Conservation (phyloP, 1,284 basidiomycete genomes). For the Ganoderma sp. region DNA sequence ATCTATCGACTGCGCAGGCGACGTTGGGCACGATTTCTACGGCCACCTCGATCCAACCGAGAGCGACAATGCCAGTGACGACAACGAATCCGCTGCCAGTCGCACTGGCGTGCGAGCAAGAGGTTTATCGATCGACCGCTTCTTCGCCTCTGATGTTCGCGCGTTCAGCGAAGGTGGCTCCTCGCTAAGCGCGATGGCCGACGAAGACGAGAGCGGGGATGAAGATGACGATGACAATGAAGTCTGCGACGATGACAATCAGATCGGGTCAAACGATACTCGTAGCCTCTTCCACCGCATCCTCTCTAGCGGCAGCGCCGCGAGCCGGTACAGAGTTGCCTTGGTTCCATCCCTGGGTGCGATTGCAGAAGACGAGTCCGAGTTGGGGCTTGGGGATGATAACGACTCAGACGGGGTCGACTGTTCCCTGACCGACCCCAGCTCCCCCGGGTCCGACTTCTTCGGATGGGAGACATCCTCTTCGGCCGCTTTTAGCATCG, state of each 20-base stretch:
- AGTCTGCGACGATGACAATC: not conserved
- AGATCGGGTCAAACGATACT: not conserved
- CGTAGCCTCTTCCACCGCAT: constrained; percentile 2
- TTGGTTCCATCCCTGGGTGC: not conserved
- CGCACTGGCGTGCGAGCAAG: not conserved
- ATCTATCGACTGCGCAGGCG: not conserved
- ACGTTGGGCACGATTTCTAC: not conserved
- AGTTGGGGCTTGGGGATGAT: not conserved
- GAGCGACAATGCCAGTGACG: not conserved
- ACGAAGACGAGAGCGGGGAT: not conserved
- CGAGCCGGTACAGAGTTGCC: not conserved
- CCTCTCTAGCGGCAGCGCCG: not conserved
- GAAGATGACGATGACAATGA: not conserved
- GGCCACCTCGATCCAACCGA: not conserved
- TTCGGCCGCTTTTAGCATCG: not conserved
- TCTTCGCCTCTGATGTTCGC: not conserved
- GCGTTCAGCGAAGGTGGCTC: not conserved
- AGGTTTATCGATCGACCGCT: not conserved
- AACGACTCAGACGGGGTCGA: not conserved
- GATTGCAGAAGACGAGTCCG: not conserved
- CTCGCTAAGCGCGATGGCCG: not conserved
- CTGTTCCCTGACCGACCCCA: not conserved
- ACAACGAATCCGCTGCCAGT: not conserved
- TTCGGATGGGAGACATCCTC: not conserved
- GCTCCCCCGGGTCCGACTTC: not conserved